Base-by-base conservation (phyloP, 2,329 filamentous ascomycete genomes). In the Verticillium longisporum region DNA sequence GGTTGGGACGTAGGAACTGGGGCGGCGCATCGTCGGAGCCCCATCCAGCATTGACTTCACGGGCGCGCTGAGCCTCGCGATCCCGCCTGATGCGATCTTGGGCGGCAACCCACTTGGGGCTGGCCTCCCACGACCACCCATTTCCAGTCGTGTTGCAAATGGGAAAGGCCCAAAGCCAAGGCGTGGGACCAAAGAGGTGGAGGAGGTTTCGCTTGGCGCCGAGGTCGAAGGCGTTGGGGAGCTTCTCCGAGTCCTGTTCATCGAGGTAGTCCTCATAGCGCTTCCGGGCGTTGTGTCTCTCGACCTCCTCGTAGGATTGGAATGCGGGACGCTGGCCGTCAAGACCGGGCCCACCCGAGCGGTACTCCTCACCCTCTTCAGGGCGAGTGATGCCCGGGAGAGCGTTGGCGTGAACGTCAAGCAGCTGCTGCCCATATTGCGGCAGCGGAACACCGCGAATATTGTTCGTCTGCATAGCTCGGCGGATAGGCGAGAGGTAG, bases 111-210 rank as follows among this genome's bases (percentile, higher is more conserved):
- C 95, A 99, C 66, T 85, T 86, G 1, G 85, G 82, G 69, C 87
- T 96, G 1, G 93, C 84, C 69, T 97, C 92, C 95, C 95, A 99
- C 55, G 81, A 83, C 94, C 94, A 99, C 26, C 95, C 95, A 72
- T 99, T 91, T 37, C 94, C 94, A 0, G 86, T 90, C 1, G 92
- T 96, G 70, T 90, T 98, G 73, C 84, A 86, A 55, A 98, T 78
- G 0, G 95, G 95, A 1, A 98, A 63, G 33, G 81, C 77, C 94
- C 95, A 98, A 9, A 95, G 78, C 32, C 84, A 74, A 1, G 87
- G 87, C 1, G 79, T 84, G 0, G 85, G 84, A 0, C 95, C 95
- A 66, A 99, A 92, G 2, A 99, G 82, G 71, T 97, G 91, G 1
- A 77, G 71, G 5, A 98, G 74, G 72, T 99, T 99, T 53, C 83